Conservation (phyloP, 2,329 filamentous ascomycete species). For the Neofusicoccum sp. region DNA sequence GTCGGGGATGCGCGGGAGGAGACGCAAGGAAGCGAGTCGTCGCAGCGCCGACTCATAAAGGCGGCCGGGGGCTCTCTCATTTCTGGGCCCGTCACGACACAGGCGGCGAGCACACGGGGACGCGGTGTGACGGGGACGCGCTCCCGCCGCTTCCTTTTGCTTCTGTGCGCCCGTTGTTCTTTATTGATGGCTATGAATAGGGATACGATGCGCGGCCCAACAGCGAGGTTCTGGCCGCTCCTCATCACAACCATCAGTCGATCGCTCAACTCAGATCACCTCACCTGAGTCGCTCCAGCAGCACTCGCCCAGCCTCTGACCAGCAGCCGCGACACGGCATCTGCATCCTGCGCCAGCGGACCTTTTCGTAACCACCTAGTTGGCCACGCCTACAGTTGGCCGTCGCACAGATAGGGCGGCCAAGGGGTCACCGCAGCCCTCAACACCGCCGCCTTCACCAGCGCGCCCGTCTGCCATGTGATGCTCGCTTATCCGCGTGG, state of each 20-base stretch:
- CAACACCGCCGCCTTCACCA: neutral
- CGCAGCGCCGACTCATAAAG: neutral
- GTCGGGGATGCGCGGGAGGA: conserved; percentile 14
- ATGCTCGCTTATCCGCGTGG: conserved; percentile 12
- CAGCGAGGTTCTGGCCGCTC: conserved; percentile 4
- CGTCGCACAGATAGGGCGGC: conserved; percentile 12
- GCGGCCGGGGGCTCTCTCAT: neutral
- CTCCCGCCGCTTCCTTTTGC: conserved; percentile 6
- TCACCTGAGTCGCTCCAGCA: conserved; percentile 8
- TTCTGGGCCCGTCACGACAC: neutral
- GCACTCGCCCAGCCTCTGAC: neutral
- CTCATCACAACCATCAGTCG: conserved; percentile 11
- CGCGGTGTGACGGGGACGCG: conserved; percentile 6
- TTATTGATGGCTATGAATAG: conserved; percentile 14
- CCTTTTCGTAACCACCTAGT: neutral
- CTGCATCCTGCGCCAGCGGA: conserved; percentile 2
- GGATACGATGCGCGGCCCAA: conserved; percentile 12
- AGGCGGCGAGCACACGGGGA: neutral
- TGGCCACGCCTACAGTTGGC: neutral
- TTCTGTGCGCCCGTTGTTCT: conserved; percentile 7
- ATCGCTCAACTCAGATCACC: conserved; percentile 7
- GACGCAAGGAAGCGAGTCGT: neutral
- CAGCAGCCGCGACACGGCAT: conserved; percentile 2
- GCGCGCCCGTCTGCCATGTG: conserved; percentile 9
- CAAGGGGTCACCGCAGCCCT: neutral